Conservation (phyloP, 2,329 filamentous ascomycete species). For the Trichoderma pleuroti region DNA sequence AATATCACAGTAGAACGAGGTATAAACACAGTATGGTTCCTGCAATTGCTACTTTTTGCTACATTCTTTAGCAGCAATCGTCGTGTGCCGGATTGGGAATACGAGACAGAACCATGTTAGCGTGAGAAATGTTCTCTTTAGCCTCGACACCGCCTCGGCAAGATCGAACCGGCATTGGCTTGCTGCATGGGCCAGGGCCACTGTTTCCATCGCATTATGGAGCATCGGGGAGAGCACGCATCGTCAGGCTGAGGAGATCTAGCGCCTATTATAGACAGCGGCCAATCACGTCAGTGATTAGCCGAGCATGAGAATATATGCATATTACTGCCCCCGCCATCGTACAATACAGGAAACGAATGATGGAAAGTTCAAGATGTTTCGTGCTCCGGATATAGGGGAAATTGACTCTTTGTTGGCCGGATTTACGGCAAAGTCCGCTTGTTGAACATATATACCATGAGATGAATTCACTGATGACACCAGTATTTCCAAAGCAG, state of each 20-base stretch:
- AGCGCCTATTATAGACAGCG: background rate
- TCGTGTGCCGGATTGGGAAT: constrained; percentile 16
- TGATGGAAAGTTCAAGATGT: background rate
- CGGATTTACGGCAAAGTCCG: background rate
- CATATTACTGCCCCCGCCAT: background rate
- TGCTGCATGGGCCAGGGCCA: background rate
- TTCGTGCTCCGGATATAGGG: background rate
- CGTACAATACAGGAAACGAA: background rate
- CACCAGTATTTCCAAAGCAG: background rate
- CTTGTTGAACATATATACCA: background rate
- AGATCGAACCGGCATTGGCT: background rate
- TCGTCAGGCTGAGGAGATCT: background rate
- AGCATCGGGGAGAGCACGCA: background rate
- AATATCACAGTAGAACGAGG: background rate
- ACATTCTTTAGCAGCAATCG: background rate
- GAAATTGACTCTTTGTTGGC: background rate
- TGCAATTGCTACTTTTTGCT: background rate
- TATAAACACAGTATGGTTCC: background rate
- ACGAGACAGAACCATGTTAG: background rate
- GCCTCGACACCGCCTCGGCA: background rate
- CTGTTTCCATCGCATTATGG: background rate
- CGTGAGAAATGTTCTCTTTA: background rate
- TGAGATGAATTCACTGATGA: background rate
- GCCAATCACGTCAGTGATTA: background rate
- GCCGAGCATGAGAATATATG: background rate